Evolutionary conservation across 345 rosid species (phyloP).

Genomic region (Euclidium syriacum): DNA sequence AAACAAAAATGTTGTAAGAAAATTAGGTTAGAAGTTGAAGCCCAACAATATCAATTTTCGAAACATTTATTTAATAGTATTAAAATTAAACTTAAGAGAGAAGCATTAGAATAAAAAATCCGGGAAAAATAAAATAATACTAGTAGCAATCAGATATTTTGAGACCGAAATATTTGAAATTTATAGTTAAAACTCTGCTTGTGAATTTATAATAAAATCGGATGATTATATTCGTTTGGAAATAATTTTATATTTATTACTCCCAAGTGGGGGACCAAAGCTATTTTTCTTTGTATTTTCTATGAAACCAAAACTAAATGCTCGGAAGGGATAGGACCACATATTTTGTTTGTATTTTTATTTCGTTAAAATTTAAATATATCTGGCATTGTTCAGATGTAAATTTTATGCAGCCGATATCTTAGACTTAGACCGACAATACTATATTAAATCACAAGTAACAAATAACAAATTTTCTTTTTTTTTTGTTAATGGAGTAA

Average conservation of each 20-base stretch:
- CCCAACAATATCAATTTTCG: neutral
- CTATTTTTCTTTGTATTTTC: constrained; percentile 18
- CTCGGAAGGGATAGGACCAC: constrained; percentile 22
- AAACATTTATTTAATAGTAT: neutral
- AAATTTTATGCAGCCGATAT: constrained; percentile 26
- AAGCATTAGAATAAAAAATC: neutral
- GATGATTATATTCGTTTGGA: neutral
- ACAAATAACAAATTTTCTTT: neutral
- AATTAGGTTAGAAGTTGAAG: neutral
- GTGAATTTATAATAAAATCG: neutral
- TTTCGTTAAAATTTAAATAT: neutral
- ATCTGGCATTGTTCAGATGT: constrained; percentile 20
- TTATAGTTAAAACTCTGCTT: neutral
- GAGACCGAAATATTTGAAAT: neutral
- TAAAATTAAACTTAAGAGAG: neutral
- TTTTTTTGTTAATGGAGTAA: neutral
- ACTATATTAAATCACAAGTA: neutral
- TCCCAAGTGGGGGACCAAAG: constrained; percentile 30
- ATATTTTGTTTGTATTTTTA: neutral
- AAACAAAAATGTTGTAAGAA: neutral
- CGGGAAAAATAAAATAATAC: neutral
- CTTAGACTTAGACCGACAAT: constrained; percentile 23
- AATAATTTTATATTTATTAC: neutral
- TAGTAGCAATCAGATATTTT: neutral
- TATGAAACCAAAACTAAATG: constrained; percentile 22